These are phyloP conservation scores for Xylariaceae sp. DNA, from an alignment of 2,329 filamentous ascomycete species.

Conservation along the genomic window DNA sequence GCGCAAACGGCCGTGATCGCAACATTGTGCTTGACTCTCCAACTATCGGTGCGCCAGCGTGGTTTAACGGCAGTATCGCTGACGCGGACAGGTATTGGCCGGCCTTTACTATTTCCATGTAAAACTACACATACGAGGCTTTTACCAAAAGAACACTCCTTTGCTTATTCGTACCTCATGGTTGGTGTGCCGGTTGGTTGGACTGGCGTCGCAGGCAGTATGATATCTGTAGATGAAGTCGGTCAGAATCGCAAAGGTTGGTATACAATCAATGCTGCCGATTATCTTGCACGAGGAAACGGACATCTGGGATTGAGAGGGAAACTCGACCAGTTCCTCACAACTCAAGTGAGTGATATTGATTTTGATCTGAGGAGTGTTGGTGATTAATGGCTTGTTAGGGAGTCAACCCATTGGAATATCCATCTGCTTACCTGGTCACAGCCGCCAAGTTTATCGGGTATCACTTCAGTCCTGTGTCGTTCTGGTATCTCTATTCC, in stretches of 20 bases:
- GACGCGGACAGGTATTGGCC: conserved; percentile 26
- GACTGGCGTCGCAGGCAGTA: conserved; percentile 49
- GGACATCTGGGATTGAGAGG: conserved; percentile 52
- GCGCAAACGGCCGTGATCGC: conserved; percentile 3
- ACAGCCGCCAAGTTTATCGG: conserved; percentile 67
- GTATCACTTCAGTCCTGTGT: conserved; percentile 71
- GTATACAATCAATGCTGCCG: conserved; percentile 56
- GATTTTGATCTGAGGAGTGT: background rate
- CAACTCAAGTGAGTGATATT: conserved; percentile 45
- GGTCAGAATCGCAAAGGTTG: conserved; percentile 36
- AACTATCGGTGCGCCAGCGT: conserved; percentile 2
- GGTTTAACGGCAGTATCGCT: conserved; percentile 4
- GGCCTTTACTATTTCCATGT: conserved; percentile 59
- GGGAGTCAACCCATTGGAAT: conserved; percentile 55
- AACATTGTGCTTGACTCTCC: conserved; percentile 1
- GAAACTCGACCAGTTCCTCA: conserved; percentile 60
- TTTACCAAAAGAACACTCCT: conserved; percentile 65
- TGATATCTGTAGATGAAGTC: conserved; percentile 47
- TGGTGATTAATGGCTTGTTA: conserved; percentile 32
- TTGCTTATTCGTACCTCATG: conserved; percentile 67
- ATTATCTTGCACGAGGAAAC: conserved; percentile 57
- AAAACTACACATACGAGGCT: conserved; percentile 61
- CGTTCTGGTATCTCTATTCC: conserved; percentile 76
- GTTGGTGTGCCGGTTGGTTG: conserved; percentile 66
- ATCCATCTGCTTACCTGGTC: conserved; percentile 65